Base-by-base conservation (phyloP, 306 rosid species). In the Cucurbita pepo region DNA sequence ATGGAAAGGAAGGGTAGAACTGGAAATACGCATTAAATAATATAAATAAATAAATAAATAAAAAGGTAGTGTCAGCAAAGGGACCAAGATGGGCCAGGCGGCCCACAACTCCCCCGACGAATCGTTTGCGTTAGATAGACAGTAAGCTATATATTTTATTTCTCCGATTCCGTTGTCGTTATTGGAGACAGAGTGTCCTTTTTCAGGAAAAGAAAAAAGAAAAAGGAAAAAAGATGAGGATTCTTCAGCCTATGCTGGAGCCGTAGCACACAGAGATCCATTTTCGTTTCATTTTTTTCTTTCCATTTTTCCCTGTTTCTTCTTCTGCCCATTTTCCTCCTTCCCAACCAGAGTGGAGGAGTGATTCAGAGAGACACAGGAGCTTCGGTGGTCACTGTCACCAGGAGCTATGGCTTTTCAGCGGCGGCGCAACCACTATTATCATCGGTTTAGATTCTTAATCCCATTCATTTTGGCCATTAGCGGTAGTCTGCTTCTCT, bases 361-460 rank as follows among this genome's bases (percentile, higher is more conserved):
- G 7, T 11, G 15, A 43, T 0, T 7, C 5, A 71, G 34, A 55
- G 64, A 56, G 51, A 51, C 10, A 10, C 37, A 56, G 47, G 50
- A 78, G 69, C 75, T 54, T 14, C 58, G 40, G 63, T 19, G 71
- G 58, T 59, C 60, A 59, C 71, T 12, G 53, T 59, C 77, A 37
- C 72, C 52, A 13, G 50, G 58, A 56, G 70, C 34, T 43, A 85
- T 85, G 99, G 92, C 90, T 36, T 56, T 72, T 77, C 97, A 81
- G 57, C 90, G 99, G 83, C 99, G 99, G 83, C 99, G 99, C 72
- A 74, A 81, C 79, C 83, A 88, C 82, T 79, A 81, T 82, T 78
- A 79, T 66, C 87, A 87, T 75, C 86, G 96, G 10, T 83, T 85
- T 75, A 86, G 91, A 30, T 76, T 47, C 5, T 22, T 86, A 75